These are phyloP conservation scores for Cicer arietinum DNA, from an alignment of 306 rosid genomes.

Conservation along the genomic window DNA sequence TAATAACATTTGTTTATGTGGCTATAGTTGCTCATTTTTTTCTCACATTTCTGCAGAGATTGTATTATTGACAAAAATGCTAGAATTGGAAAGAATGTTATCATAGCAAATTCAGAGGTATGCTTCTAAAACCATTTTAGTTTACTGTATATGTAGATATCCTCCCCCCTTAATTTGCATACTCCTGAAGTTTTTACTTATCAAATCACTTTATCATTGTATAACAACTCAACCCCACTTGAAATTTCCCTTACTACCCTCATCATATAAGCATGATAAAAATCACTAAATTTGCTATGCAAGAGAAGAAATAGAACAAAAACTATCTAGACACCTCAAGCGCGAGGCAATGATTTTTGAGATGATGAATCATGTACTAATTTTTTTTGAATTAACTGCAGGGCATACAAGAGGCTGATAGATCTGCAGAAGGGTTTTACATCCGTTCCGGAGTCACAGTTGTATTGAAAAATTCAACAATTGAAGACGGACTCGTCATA, in stretches of 20 bases:
- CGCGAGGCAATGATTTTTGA: background rate
- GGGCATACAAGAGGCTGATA: conserved; percentile 93
- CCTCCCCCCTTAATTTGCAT: background rate
- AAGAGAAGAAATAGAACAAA: background rate
- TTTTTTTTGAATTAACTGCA: conserved; percentile 49
- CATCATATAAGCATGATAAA: background rate
- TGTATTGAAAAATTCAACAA: conserved; percentile 70
- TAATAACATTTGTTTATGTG: conserved; percentile 27
- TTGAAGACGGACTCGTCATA: conserved; percentile 69
- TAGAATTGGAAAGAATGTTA: conserved; percentile 81
- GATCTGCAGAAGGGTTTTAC: conserved; percentile 88
- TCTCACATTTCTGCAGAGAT: conserved; percentile 58
- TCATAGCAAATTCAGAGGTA: conserved; percentile 83
- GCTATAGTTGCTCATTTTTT: conserved; percentile 31
- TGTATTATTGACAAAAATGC: conserved; percentile 97
- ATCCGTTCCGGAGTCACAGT: conserved; percentile 84
- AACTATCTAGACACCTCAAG: too few species aligned
- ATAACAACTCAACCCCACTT: background rate
- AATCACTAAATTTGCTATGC: background rate
- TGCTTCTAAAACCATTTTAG: conserved; percentile 20
- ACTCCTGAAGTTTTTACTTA: background rate
- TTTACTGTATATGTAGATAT: background rate
- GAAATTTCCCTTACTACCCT: background rate
- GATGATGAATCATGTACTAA: conserved; percentile 28
- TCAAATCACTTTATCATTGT: conserved; percentile 12